These are phyloP conservation scores for Backusella tuberculispora DNA, from an alignment of 192 early-diverging fungal species.

Conservation along the genomic window DNA sequence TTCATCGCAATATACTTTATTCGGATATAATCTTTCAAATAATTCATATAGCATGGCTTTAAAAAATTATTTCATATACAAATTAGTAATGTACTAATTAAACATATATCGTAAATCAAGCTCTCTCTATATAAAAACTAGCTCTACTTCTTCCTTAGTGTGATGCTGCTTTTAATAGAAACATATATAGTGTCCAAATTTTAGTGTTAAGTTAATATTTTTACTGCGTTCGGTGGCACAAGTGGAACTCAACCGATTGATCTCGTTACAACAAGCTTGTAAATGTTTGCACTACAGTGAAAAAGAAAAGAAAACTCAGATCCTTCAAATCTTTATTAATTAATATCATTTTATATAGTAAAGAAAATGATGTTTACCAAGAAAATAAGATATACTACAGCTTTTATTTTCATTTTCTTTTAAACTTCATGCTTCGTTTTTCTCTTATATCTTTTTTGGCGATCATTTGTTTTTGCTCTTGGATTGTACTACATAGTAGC, in stretches of 20 bases:
- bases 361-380: background rate
- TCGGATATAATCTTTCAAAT: background rate
- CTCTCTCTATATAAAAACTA: background rate
- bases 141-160: background rate
- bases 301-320: constrained; percentile 5
- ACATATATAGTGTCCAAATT: background rate
- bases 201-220: background rate
- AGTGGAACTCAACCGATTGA: background rate
- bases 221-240: background rate
- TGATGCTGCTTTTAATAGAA: background rate
- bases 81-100: too few relatives aligned
- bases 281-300: background rate
- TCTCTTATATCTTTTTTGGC: background rate
- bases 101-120: background rate
- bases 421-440: background rate
- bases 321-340: background rate
- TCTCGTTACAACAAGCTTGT: background rate
- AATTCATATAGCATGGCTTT: background rate
- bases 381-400: background rate
- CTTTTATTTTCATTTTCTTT: background rate
- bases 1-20: too few relatives aligned
- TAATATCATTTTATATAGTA: background rate
- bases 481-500: background rate
- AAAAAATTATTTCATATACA: too few relatives aligned
- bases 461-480: constrained; percentile 6